A percentile compares a stretch with the other conserved stretches of the same genome.
Evolutionary conservation across 805 yeast genomes (phyloP).

Genomic region (Metschnikowia cerradonensis): DNA sequence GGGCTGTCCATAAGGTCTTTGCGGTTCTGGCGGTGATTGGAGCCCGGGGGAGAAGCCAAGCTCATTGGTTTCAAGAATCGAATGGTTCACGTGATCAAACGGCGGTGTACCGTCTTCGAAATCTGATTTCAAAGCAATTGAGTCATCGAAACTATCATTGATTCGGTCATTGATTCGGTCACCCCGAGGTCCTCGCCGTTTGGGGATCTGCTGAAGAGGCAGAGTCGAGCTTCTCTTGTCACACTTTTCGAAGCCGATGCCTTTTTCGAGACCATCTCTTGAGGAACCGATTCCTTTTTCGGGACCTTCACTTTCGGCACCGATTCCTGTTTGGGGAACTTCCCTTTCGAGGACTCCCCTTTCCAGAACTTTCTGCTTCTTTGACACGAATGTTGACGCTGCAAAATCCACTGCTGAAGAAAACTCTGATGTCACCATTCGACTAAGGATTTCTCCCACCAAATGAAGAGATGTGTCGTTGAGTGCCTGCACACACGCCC

Average conservation of each 20-base stretch:
- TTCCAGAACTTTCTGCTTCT: no score
- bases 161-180: slow-evolving; percentile 22
- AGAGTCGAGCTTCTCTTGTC: slow-evolving; percentile 23
- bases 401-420: slow-evolving; percentile 23
- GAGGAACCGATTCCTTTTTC: no score
- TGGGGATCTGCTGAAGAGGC: slow-evolving; percentile 19
- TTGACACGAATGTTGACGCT: no score
- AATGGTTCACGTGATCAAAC: slow-evolving; percentile 22
- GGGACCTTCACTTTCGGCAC: no score
- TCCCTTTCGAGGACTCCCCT: no score
- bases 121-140: slow-evolving; percentile 21
- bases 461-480: neutral
- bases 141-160: slow-evolving; percentile 31
- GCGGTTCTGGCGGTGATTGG: slow-evolving; percentile 6
- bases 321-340: no score
- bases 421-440: neutral
- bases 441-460: neutral
- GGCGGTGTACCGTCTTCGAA: slow-evolving; percentile 29
- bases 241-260: neutral
- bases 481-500: neutral
- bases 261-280: no score
- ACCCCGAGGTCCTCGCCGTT: slow-evolving; percentile 5
- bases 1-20: neutral
- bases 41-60: slow-evolving; percentile 26
- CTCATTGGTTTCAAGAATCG: slow-evolving; percentile 27